phyloP scores from a whole-genome alignment of 2,329 filamentous ascomycete species.

The Verticillium zaregamsianum region DNA sequence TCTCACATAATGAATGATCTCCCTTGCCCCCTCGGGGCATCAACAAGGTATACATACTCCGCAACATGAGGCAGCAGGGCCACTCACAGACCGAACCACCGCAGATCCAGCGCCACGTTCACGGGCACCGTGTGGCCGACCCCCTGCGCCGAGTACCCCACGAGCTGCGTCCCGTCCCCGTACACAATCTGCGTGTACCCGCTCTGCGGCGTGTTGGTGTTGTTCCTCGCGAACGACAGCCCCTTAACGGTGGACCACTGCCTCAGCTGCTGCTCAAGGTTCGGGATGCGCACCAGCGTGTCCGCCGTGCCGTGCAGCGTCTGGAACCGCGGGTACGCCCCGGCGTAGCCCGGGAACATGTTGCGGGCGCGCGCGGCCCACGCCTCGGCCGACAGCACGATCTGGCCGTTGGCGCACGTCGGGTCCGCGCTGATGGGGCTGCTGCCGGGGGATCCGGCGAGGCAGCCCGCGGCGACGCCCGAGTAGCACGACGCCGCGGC shows the following conservation, averaged over 20 bases:
- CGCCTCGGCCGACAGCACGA: constrained; percentile 30
- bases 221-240: constrained; percentile 18
- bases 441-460: constrained; percentile 14
- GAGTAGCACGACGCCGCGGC: constrained; percentile 26
- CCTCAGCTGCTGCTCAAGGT: constrained; percentile 15
- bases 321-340: constrained; percentile 23
- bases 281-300: constrained; percentile 29
- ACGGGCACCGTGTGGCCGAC: constrained; percentile 26
- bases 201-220: constrained; percentile 18
- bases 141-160: constrained; percentile 22
- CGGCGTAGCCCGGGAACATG: constrained; percentile 26
- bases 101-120: constrained; percentile 12
- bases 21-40: too few relatives aligned
- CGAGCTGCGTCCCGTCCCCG: constrained; percentile 25
- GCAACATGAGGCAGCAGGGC: too few relatives aligned
- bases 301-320: constrained; percentile 27
- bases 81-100: constrained; percentile 13
- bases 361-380: constrained; percentile 38
- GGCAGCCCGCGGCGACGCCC: constrained; percentile 27
- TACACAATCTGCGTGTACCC: constrained; percentile 27
- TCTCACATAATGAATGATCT: too few relatives aligned
- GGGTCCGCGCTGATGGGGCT: constrained; percentile 19
- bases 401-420: constrained; percentile 36
- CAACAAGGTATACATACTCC: too few relatives aligned
- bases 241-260: constrained; percentile 15